Evolutionary conservation across 169 alveolate species (phyloP).

Genomic region (Plasmodium vivax): DNA sequence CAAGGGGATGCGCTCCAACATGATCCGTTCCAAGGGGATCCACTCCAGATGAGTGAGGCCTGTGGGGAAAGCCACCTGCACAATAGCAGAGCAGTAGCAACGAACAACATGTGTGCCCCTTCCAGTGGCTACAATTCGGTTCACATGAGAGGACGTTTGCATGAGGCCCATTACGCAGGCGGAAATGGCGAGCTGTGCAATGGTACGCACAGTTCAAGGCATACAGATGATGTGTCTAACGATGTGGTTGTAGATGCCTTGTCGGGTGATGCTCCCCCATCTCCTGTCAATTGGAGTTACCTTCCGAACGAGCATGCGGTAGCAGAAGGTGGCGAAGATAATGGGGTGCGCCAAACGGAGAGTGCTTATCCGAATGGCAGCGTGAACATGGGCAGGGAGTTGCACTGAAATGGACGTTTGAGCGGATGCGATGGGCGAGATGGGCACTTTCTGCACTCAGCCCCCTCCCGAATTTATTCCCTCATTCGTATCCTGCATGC

Average conservation of each 20-base stretch:
- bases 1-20: neutral
- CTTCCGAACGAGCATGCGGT: neutral
- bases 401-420: neutral
- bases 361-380: neutral
- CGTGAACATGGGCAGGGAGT: neutral
- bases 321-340: neutral
- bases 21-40: neutral
- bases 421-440: neutral
- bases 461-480: neutral
- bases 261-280: neutral
- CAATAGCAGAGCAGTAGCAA: neutral
- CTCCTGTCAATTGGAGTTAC: neutral
- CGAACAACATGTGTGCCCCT: neutral
- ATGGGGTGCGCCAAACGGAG: neutral
- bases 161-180: neutral
- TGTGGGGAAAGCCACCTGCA: neutral
- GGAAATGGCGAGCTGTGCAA: neutral
- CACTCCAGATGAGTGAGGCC: neutral
- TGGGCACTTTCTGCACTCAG: neutral
- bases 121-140: neutral
- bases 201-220: neutral
- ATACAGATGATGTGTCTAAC: neutral
- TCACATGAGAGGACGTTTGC: neutral
- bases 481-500: neutral
- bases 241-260: neutral